Base-by-base conservation (phyloP, 1,284 basidiomycete genomes). In the Neonothopanus nambi region DNA sequence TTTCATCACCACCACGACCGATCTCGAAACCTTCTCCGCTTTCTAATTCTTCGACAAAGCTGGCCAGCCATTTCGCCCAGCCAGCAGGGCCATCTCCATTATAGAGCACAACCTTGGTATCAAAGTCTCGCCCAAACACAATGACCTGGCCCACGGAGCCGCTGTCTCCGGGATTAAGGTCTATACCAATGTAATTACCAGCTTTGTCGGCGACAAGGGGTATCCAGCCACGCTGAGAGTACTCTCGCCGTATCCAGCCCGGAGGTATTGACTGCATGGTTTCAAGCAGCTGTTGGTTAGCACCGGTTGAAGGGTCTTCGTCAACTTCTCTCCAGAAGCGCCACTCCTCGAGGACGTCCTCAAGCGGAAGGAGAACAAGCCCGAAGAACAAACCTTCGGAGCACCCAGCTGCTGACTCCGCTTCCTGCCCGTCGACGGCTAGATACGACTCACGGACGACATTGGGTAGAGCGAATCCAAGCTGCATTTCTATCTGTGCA, bases 171-270 rank as follows among this genome's bases (percentile, higher is more conserved):
- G 96, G 96, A 69, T 89, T 93, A 56, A 99, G 80, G 70, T 99
- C 96, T 46, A 99, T 81, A 49, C 96, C 96, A 57, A 98, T 83
- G 68, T 99, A 99, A 73, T 99, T 99, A 23, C 96, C 97, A 17
- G 86, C 87, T 60, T 91, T 91, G 73, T 99, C 96, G 38, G 88
- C 88, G 53, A 98, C 81, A 57, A 99, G 87, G 12, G 96, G 96
- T 62, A 99, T 84, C 96, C 96, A 99, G 15, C 95, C 96, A 51
- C 91, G 83, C 67, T 92, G 91, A 21, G 95, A 95, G 73, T 99
- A 99, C 57, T 89, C 86, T 60, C 79, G 80, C 65, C 91, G 86
- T 61, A 98, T 85, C 91, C 93, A 99, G n/a, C 84, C 83, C 7
- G 89, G 84, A 0, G 96, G 97, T 62, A 97, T 88, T 36, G 90